Percentiles rank a stretch among this genome's conserved stretches.
Evolutionary conservation across 2,329 filamentous ascomycete species (phyloP).

Genomic region (Aspergillus pseudonomiae): DNA sequence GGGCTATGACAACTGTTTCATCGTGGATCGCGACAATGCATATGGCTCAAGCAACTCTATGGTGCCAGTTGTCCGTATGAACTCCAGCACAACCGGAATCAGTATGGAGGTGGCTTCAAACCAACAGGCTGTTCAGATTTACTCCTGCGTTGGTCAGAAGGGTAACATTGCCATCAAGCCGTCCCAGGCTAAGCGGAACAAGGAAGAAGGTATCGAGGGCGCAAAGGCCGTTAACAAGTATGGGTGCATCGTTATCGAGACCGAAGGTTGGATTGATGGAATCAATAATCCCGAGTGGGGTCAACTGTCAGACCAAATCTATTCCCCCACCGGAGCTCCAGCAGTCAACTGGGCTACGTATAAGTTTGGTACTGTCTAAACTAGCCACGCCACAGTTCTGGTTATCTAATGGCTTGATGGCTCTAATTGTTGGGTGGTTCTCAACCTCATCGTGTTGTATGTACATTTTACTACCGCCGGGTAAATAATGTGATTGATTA

Average conservation of each 20-base stretch:
- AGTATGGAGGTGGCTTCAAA: slow-evolving; percentile 78
- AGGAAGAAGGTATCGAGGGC: slow-evolving; percentile 56
- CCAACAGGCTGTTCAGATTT: slow-evolving; percentile 86
- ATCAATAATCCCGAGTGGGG: slow-evolving; percentile 93
- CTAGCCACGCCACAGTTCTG: not conserved
- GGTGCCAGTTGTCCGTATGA: slow-evolving; percentile 61
- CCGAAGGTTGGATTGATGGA: slow-evolving; percentile 89
- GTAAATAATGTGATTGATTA: slow-evolving; percentile 7
- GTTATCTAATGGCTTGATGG: not conserved
- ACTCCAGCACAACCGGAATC: slow-evolving; percentile 74
- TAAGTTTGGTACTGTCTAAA: slow-evolving; percentile 46
- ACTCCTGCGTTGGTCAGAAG: slow-evolving; percentile 78
- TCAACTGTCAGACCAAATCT: slow-evolving; percentile 53
- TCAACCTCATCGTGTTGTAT: not conserved
- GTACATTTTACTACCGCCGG: slow-evolving; percentile 3
- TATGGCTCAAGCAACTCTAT: slow-evolving; percentile 38
- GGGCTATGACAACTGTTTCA: slow-evolving; percentile 72
- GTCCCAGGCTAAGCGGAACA: slow-evolving; percentile 53
- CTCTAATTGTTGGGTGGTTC: not conserved
- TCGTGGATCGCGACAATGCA: slow-evolving; percentile 47
- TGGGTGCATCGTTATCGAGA: slow-evolving; percentile 87
- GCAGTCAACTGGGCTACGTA: slow-evolving; percentile 49
- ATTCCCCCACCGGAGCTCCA: slow-evolving; percentile 42
- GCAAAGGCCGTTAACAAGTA: slow-evolving; percentile 61
- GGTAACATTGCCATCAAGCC: slow-evolving; percentile 56